Conservation (phyloP, 2,329 filamentous ascomycete species). For the Phialophora expanda region DNA sequence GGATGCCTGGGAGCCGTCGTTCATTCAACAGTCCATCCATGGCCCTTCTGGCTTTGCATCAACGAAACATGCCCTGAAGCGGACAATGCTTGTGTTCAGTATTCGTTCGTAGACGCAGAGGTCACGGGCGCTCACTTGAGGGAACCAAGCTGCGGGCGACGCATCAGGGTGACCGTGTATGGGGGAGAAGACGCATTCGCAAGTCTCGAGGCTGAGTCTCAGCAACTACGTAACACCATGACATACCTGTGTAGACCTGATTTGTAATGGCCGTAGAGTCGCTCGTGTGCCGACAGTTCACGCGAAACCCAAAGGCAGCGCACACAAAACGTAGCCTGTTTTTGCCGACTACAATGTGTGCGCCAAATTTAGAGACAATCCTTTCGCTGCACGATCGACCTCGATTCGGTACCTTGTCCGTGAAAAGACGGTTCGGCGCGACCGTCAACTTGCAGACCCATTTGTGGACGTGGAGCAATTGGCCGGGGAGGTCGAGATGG, state of each 20-base stretch:
- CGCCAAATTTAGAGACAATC: constrained; percentile 18
- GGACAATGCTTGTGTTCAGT: not conserved
- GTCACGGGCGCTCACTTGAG: not conserved
- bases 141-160: not conserved
- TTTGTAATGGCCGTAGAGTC: not conserved
- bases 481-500: constrained; percentile 5
- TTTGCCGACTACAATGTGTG: not conserved
- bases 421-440: constrained; percentile 19
- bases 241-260: not conserved
- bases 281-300: not conserved
- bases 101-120: not conserved
- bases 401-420: not conserved
- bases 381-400: not conserved
- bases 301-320: not conserved
- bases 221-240: not conserved
- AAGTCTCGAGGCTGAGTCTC: constrained; percentile 24
- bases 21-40: not conserved
- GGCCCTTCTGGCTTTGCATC: not conserved
- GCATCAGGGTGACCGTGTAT: not conserved
- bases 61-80: not conserved
- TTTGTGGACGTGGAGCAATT: constrained; percentile 1
- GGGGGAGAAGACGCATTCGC: constrained; percentile 8
- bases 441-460: constrained; percentile 2
- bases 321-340: not conserved
- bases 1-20: constrained; percentile 1